Evolutionary conservation across 495 filamentous ascomycete genomes (phyloP).

Genomic region (Daldinia decipiens): DNA sequence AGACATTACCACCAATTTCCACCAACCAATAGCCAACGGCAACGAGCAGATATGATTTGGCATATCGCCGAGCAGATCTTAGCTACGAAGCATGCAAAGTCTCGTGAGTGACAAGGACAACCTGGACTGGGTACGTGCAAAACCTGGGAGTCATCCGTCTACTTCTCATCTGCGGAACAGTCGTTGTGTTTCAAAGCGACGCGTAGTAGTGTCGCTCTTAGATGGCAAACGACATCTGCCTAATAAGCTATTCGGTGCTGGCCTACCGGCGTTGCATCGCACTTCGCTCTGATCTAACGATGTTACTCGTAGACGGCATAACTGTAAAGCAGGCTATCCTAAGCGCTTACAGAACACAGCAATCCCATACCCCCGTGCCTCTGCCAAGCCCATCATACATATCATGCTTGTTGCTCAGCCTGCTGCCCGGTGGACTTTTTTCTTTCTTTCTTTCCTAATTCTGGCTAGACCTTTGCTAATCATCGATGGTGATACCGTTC

Average conservation of each 20-base stretch:
- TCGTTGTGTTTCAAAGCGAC: conserved; percentile 32
- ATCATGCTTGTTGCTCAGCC: conserved; percentile 3
- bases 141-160: conserved; percentile 13
- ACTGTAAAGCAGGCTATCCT: conserved; percentile 6
- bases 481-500: neutral
- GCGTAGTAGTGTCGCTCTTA: conserved; percentile 16
- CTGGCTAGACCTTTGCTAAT: neutral
- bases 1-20: conserved; percentile 19
- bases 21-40: conserved; percentile 19
- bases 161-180: conserved; percentile 26
- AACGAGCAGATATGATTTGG: conserved; percentile 13
- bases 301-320: conserved; percentile 15
- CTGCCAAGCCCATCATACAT: conserved; percentile 15
- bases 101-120: conserved; percentile 19
- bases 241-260: conserved; percentile 28
- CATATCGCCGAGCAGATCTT: conserved; percentile 13
- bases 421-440: neutral
- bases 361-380: conserved; percentile 21
- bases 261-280: conserved; percentile 34
- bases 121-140: conserved; percentile 8
- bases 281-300: conserved; percentile 26
- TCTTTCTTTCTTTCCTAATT: neutral
- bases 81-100: conserved; percentile 13
- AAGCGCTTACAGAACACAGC: conserved; percentile 26
- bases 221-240: conserved; percentile 32